Conservation (phyloP, 805 yeast genomes). For the Yamadazyma endophytica region DNA sequence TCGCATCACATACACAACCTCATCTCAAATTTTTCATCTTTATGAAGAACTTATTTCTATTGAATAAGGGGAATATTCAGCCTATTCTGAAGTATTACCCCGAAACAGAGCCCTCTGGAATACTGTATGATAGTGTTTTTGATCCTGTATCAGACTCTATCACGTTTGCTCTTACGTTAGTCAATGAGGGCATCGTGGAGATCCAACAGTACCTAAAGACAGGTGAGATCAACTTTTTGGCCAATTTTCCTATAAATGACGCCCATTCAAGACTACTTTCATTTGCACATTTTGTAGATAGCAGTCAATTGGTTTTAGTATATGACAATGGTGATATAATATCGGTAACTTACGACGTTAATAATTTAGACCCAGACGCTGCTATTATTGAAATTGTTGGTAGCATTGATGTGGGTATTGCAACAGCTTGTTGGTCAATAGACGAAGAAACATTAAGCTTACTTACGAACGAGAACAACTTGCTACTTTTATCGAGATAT, state of each 20-base stretch:
- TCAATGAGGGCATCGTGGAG: slow-evolving; percentile 55
- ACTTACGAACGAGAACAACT: slow-evolving; percentile 56
- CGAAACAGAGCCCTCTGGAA: slow-evolving; percentile 45
- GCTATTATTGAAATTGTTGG: slow-evolving; percentile 77
- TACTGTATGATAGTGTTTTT: slow-evolving; percentile 44
- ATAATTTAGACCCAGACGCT: slow-evolving; percentile 40
- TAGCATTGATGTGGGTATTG: slow-evolving; percentile 69
- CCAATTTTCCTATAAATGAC: slow-evolving; percentile 51
- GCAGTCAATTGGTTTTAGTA: slow-evolving; percentile 61
- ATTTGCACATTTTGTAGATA: slow-evolving; percentile 68
- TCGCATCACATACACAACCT: slow-evolving; percentile 1
- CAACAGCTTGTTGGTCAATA: slow-evolving; percentile 79
- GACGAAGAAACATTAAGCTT: slow-evolving; percentile 84
- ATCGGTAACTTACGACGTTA: slow-evolving; percentile 57
- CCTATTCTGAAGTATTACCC: slow-evolving; percentile 60
- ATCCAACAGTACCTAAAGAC: slow-evolving; percentile 71
- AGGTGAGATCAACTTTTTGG: slow-evolving; percentile 56
- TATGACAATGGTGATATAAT: slow-evolving; percentile 74
- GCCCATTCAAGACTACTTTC: slow-evolving; percentile 40
- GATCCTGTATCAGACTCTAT: slow-evolving; percentile 74
- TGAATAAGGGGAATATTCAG: slow-evolving; percentile 51
- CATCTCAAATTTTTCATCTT: too few relatives aligned
- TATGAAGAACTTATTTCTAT: slow-evolving; percentile 48
- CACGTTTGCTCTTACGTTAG: slow-evolving; percentile 55
- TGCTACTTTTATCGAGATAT: slow-evolving; percentile 65